A percentile compares a stretch with the other conserved stretches of the same genome.
phyloP scores from a whole-genome alignment of 2,329 filamentous ascomycete species.

The Aspergillus eucalypticola region DNA sequence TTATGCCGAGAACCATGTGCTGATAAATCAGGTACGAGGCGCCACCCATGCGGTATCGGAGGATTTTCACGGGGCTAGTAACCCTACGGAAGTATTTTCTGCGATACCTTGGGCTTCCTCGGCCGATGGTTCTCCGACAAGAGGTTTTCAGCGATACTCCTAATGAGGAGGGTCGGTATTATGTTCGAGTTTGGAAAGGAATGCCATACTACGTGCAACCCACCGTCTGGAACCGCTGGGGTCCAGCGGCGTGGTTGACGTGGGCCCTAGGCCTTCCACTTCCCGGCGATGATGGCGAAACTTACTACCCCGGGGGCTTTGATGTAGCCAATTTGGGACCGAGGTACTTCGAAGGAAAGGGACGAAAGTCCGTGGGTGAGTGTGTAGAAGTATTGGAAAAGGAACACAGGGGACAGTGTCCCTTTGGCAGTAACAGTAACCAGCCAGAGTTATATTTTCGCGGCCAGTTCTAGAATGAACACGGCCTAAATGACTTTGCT shows the following conservation, averaged over 20 bases:
- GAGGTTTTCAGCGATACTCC: slow-evolving; percentile 48
- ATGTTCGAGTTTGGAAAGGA: slow-evolving; percentile 55
- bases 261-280: slow-evolving; percentile 31
- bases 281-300: slow-evolving; percentile 51
- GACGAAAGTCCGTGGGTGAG: slow-evolving; percentile 34
- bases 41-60: slow-evolving; percentile 8
- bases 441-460: background rate
- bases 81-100: slow-evolving; percentile 55
- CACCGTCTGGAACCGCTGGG: slow-evolving; percentile 64
- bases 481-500: background rate
- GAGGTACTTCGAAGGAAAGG: slow-evolving; percentile 53
- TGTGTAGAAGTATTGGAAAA: slow-evolving; percentile 45
- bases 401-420: slow-evolving; percentile 48
- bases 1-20: background rate
- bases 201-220: slow-evolving; percentile 65
- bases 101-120: slow-evolving; percentile 62
- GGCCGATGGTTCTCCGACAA: slow-evolving; percentile 45
- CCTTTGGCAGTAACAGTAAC: slow-evolving; percentile 34
- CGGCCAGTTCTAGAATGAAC: background rate
- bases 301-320: slow-evolving; percentile 52
- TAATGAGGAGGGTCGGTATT: slow-evolving; percentile 58
- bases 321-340: slow-evolving; percentile 64
- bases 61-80: slow-evolving; percentile 51
- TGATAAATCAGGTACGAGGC: slow-evolving; percentile 16
- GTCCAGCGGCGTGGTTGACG: slow-evolving; percentile 53